A percentile compares a stretch with the other conserved stretches of the same genome.
phyloP scores from a whole-genome alignment of 176 grass and related monocot genomes.

The Zizania latifolia region DNA sequence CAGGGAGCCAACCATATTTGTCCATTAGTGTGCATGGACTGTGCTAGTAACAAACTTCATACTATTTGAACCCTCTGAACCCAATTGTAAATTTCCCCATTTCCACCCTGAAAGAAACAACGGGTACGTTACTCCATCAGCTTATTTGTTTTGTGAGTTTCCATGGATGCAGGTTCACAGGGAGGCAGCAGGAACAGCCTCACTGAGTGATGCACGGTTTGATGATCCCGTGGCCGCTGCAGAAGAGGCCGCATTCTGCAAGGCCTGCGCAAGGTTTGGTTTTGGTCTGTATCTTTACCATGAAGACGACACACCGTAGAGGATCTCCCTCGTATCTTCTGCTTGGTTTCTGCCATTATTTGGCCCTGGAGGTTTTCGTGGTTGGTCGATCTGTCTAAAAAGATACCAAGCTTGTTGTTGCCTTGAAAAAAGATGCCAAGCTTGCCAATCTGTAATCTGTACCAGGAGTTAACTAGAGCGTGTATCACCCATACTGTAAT shows the following conservation, averaged over 20 bases:
- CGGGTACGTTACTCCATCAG: neutral
- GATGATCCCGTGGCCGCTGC: conserved; percentile 51
- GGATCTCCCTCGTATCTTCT: neutral
- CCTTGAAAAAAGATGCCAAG: too few species aligned
- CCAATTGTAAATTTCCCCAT: neutral
- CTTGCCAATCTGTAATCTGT: too few species aligned
- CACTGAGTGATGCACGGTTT: conserved; percentile 40
- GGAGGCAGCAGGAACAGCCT: conserved; percentile 60
- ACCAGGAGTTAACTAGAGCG: neutral
- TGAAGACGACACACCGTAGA: conserved; percentile 42
- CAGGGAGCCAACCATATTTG: neutral
- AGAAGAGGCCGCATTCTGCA: conserved; percentile 56
- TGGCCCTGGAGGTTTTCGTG: neutral
- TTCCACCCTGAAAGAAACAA: neutral
- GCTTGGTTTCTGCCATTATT: neutral
- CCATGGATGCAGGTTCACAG: conserved; percentile 41
- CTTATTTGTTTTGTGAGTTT: neutral
- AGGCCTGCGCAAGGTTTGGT: conserved; percentile 57
- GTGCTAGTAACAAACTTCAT: too few species aligned
- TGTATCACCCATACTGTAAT: neutral
- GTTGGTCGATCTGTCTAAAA: neutral
- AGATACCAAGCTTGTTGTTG: neutral
- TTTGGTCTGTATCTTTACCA: conserved; percentile 65
- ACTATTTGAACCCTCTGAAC: neutral
- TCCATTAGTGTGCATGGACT: neutral